Percentiles rank a stretch among this genome's conserved stretches.
Conservation (phyloP, 768 basidiomycete species). For the Pulveroboletus ravenelii region DNA sequence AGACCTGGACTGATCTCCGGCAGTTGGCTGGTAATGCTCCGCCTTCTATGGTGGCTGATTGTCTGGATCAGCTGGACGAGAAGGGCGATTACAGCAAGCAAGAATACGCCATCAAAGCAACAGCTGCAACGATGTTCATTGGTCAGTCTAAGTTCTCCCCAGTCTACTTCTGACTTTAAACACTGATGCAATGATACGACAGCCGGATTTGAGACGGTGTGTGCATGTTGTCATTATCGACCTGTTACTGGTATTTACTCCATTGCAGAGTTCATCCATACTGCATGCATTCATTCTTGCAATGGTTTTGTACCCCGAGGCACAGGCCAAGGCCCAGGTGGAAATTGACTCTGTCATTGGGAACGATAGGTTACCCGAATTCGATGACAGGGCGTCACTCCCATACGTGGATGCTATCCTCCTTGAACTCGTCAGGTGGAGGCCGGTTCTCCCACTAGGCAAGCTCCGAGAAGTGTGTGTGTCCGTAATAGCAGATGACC, state of each 20-base stretch:
- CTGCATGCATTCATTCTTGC: constrained; percentile 26
- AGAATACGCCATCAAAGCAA: constrained; percentile 25
- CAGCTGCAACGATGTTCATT: constrained; percentile 23
- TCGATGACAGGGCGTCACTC: constrained; percentile 25
- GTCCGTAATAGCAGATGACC: background rate
- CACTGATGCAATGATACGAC: background rate
- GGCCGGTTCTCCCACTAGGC: constrained; percentile 24
- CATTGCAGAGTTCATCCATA: constrained; percentile 21
- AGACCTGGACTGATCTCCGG: background rate
- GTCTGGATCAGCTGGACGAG: constrained; percentile 15
- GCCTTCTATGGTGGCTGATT: constrained; percentile 26
- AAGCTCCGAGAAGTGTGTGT: background rate
- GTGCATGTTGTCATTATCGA: background rate
- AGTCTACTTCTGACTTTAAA: background rate
- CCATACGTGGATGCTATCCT: constrained; percentile 42
- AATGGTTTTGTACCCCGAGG: constrained; percentile 26
- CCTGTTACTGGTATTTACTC: background rate
- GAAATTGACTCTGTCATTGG: constrained; percentile 28
- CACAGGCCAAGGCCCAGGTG: constrained; percentile 22
- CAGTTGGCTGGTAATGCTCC: constrained; percentile 16
- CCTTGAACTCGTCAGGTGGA: constrained; percentile 32
- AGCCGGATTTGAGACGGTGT: constrained; percentile 27
- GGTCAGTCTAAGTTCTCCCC: constrained; percentile 10
- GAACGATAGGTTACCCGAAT: constrained; percentile 18
- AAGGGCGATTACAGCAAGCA: constrained; percentile 11